A percentile compares a stretch with the other conserved stretches of the same genome.
These are phyloP conservation scores for Vigna unguiculata DNA, from an alignment of 306 rosid species.

Conservation along the genomic window DNA sequence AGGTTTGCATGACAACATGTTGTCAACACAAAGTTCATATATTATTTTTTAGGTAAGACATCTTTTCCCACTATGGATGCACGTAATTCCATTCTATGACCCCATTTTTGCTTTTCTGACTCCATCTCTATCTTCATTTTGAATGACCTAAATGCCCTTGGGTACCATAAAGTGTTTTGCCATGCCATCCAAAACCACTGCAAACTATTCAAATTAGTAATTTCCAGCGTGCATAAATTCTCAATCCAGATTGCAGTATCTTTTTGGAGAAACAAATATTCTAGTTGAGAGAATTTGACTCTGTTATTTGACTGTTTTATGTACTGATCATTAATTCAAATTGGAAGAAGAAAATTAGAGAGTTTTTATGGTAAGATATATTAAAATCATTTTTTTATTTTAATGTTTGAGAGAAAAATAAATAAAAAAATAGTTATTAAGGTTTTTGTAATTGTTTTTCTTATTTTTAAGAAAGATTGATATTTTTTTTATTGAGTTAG, in stretches of 20 bases:
- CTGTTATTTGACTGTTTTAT: neutral
- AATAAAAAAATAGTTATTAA: too few species aligned
- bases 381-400: too few species aligned
- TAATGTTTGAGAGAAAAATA: too few species aligned
- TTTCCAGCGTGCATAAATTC: neutral
- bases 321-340: neutral
- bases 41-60: neutral
- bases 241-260: neutral
- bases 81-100: slow-evolving; percentile 17
- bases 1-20: slow-evolving; percentile 64
- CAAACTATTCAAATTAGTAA: slow-evolving; percentile 21
- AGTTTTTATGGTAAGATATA: too few species aligned
- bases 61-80: slow-evolving; percentile 43
- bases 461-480: too few species aligned
- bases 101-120: slow-evolving; percentile 28
- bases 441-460: too few species aligned
- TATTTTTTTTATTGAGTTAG: too few species aligned
- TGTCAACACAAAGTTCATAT: slow-evolving; percentile 47
- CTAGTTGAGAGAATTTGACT: too few species aligned
- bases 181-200: slow-evolving; percentile 2
- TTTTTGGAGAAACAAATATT: neutral
- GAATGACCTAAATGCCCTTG: slow-evolving; percentile 31
- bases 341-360: too few species aligned
- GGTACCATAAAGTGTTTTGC: neutral
- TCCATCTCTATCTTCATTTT: neutral